Evolutionary conservation across 1,139 yeast genomes (phyloP).

Genomic region (Yamadazyma aaseri): DNA sequence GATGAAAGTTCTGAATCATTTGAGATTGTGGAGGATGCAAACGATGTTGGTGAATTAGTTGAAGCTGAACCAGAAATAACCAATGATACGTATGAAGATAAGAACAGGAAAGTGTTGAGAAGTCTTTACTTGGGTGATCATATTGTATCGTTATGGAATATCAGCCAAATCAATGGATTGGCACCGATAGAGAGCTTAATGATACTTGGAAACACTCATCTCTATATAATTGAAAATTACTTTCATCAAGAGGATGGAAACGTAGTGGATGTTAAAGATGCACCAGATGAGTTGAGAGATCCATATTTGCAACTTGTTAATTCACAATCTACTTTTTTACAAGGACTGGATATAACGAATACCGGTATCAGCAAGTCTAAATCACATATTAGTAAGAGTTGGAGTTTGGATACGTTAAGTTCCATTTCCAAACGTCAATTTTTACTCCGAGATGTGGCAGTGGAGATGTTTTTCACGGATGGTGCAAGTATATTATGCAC

Average conservation of each 20-base stretch:
- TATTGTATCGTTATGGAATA: conserved; percentile 70
- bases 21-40: conserved; percentile 39
- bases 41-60: conserved; percentile 27
- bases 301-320: conserved; percentile 61
- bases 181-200: conserved; percentile 72
- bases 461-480: conserved; percentile 71
- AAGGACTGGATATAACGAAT: conserved; percentile 13
- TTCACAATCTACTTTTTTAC: conserved; percentile 27
- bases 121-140: conserved; percentile 70
- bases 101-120: conserved; percentile 69
- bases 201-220: conserved; percentile 60
- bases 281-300: conserved; percentile 59
- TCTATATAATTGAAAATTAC: conserved; percentile 70
- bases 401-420: conserved; percentile 57
- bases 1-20: conserved; percentile 11
- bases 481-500: conserved; percentile 69
- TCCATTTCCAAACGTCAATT: conserved; percentile 73
- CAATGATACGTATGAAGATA: conserved; percentile 51
- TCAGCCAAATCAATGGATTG: conserved; percentile 69
- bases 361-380: conserved; percentile 14
- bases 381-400: conserved; percentile 48
- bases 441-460: conserved; percentile 70
- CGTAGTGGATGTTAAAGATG: conserved; percentile 67
- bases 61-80: conserved; percentile 15
- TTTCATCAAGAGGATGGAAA: conserved; percentile 59